Base-by-base conservation (phyloP, 805 yeast genomes). In the Lipomyces sp. region DNA sequence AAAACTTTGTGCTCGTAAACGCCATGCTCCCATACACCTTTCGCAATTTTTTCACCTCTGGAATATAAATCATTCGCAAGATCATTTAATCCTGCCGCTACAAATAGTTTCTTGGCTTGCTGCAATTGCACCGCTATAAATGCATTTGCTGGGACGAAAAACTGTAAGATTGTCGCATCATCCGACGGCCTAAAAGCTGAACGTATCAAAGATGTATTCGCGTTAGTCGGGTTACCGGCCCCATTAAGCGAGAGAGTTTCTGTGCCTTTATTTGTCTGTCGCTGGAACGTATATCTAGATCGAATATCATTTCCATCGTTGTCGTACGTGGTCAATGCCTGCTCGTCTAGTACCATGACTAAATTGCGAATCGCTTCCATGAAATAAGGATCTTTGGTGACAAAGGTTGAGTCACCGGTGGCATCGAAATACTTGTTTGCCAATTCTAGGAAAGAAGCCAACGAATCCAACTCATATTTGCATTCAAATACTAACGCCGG, bases 171-270 rank as follows among this genome's bases (percentile, higher is more conserved):
- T 53, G 92, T 86, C 0, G 96, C 91, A 77, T 91, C 97, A 76
- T 91, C 97, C 24, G 94, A 88, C 7, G 97, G 97, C 71, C 97
- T 79, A 75, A 91, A 91, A 0, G 96, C 93, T 4, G 93, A 87
- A 59, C 96, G 80, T n/a, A 90, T 80, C 67, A 91, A 79, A 0
- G 94, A 92, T 0, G 90, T 87, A 50, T 83, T 85, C 63, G 74
- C 82, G 66, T 87, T 87, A 0, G 90, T 93, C 0, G 97, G 97
- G 74, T 90, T 89, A 1, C 97, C 97, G 0, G 84, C 83, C 0
- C 97, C 97, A 0, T 84, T 84, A 57, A 91, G 79, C 2, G 92
- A 87, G 64, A 90, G 82, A 0, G 97, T 92, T 73, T 92, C 97
- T 0, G 94, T 82, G 0, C 96, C 96, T 11, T 56, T 80, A 65